Evolutionary conservation across 2,329 filamentous ascomycete species (phyloP), one percentile per base, ranked within the genome.

Genomic region (Aquanectria penicillioides): DNA sequence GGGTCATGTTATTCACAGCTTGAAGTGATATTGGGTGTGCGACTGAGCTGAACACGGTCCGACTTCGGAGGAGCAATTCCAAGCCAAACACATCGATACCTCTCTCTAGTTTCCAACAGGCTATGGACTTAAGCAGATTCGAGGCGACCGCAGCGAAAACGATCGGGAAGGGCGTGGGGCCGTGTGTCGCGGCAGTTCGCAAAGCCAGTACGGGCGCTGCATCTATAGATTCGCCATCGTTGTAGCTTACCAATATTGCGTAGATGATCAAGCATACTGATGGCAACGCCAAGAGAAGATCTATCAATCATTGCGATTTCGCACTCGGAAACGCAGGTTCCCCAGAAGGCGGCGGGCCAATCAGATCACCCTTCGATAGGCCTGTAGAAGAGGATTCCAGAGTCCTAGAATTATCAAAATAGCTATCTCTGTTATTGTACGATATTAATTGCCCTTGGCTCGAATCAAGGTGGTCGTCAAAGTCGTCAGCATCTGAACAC

Each of bases 1-100:
- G 18, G n/a, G 18, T 54, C 2, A 54, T 17, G 6, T 8, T 3
- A 33, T 44, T 58, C 6, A 40, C 26, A 17, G 43, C 25, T n/a
- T 43, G 43, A 10, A 58, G 41, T 10, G 52, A 44, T 6, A 58
- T 18, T 2, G 49, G 41, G 2, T 40, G 54, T 6, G 49, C 26
- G 13, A 54, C 11, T 23, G 55, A 37, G 13, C 55, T 58, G n/a
- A 58, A 54, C 23, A 53, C 43, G 7, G 55, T 58, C 8, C 55
- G 49, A n/a, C 49, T 58, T 13, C 55, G 40, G 17, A 58, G 41
- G 13, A 58, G 40, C 11, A 48, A 48, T 26, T 54, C 55, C 4
- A 58, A 28, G 11, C 31, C 37, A 3, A 54, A 28, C 4, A 59
- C 41, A 1, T 41, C 36, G 15, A 59, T 49, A 15, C 56, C 56